Base-by-base conservation (phyloP, 441 rosid genomes). In the Brassica balearica region DNA sequence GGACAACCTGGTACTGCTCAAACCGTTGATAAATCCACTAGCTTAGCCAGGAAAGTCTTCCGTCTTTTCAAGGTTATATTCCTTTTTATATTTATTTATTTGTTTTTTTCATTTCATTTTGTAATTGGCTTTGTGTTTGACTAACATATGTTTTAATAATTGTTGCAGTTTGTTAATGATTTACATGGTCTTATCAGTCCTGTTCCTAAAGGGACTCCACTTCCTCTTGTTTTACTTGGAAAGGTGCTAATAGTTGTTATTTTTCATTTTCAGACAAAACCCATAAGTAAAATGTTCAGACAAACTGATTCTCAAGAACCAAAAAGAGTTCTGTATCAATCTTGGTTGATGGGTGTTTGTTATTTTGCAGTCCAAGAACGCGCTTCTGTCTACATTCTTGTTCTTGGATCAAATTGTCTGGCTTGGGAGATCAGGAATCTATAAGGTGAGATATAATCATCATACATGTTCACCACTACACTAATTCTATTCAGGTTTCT, bases 321-420 rank as follows among this genome's bases (percentile, higher is more conserved):
- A 43, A 43, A 43, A 4, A 10, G 51, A 0, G 41, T 36, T 36
- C 3, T 59, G 32, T 5, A 20, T 46, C 19, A 25, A 58, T 11
- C 36, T 65, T 75, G 22, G 41, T 62, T 74, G 56, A 29, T 17
- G 51, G 56, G 8, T 66, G 34, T 72, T 72, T 72, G 76, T 17
- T 51, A 1, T 48, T 84, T 69, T 74, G 48, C 96, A 94, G 98
- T 94, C 97, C 17, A 94, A 94, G 76, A 92, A 94, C 85, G 97
- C 97, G 0, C 68, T 92, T 38, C 65, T 91, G 75, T 90, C 98
- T 11, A 88, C 96, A 38, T 94, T 91, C 94, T 85, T 94, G 78
- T 94, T 94, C 71, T 91, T 94, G 17, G 97, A 94, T 88, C 98
- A 94, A 92, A 68, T 92, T 29, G 94, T 91, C 69, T 92, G 97